Evolutionary conservation across 1,284 basidiomycete species (phyloP).

Genomic region (Microbotryomycetes sp.): DNA sequence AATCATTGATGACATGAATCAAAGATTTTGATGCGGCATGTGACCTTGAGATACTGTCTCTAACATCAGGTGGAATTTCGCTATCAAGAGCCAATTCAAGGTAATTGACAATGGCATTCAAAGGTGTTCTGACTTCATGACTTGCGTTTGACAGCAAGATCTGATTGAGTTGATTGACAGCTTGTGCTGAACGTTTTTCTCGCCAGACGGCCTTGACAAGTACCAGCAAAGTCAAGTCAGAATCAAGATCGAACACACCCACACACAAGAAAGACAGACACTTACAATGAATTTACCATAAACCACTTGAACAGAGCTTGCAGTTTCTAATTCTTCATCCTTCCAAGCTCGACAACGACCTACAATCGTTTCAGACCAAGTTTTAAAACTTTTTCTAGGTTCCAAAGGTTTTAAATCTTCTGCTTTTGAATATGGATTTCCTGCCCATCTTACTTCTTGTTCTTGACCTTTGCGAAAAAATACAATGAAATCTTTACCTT

Average conservation of each 20-base stretch:
- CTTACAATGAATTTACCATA: constrained; percentile 67
- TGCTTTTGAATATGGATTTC: constrained; percentile 57
- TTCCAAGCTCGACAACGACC: constrained; percentile 71
- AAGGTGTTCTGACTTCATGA: constrained; percentile 64
- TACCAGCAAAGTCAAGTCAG: no score
- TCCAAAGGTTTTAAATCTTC: constrained; percentile 51
- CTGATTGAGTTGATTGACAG: constrained; percentile 70
- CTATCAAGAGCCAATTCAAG: constrained; percentile 79
- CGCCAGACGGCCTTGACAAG: constrained; percentile 68
- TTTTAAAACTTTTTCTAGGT: constrained; percentile 70
- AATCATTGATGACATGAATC: constrained; percentile 73
- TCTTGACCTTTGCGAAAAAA: constrained; percentile 72
- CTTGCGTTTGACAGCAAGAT: constrained; percentile 81
- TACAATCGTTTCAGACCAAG: constrained; percentile 70
- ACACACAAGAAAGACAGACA: no score
- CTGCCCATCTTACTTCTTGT: constrained; percentile 68
- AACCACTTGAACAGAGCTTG: constrained; percentile 71
- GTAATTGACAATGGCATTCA: constrained; percentile 75
- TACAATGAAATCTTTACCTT: constrained; percentile 57
- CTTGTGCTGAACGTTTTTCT: constrained; percentile 71
- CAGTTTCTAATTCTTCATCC: constrained; percentile 81
- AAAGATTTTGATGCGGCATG: constrained; percentile 64
- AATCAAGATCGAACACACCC: no score
- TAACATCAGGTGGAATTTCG: constrained; percentile 65
- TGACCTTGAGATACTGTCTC: constrained; percentile 68